phyloP scores from a whole-genome alignment of 371 early-diverging fungal species.

The Haplosporangium sp. region DNA sequence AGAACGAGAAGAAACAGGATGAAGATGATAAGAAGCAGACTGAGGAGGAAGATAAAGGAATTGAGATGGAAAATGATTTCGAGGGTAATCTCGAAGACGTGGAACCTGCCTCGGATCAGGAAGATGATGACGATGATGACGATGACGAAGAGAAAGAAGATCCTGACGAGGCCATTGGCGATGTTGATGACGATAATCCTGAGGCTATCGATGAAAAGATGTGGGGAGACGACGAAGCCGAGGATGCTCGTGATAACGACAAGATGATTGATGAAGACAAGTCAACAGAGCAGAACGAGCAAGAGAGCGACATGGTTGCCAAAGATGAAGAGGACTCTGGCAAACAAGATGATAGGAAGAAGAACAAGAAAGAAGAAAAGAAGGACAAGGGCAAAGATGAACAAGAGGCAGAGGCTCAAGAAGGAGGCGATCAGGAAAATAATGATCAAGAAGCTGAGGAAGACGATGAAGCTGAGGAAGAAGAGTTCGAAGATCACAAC shows the following conservation, averaged over 20 bases:
- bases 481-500: conserved; percentile 63
- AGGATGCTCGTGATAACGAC: conserved; percentile 75
- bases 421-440: conserved; percentile 58
- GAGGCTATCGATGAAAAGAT: conserved; percentile 96
- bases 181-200: conserved; percentile 88
- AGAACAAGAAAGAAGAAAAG: conserved; percentile 59
- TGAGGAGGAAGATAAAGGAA: conserved; percentile 91
- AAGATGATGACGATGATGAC: conserved; percentile 74
- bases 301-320: conserved; percentile 75
- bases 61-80: conserved; percentile 97
- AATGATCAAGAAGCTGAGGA: conserved; percentile 57
- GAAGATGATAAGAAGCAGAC: conserved; percentile 68
- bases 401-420: conserved; percentile 58
- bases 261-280: conserved; percentile 72
- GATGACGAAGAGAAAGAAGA: conserved; percentile 73
- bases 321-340: conserved; percentile 69
- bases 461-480: conserved; percentile 58
- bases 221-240: conserved; percentile 93
- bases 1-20: conserved; percentile 79
- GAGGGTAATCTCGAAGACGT: conserved; percentile 93
- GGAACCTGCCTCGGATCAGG: conserved; percentile 69
- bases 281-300: conserved; percentile 61
- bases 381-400: conserved; percentile 64
- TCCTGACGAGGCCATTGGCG: conserved; percentile 92
- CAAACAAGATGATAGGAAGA: conserved; percentile 59